Conservation (phyloP, 2,329 filamentous ascomycete genomes). For the Aspergillus sp. region DNA sequence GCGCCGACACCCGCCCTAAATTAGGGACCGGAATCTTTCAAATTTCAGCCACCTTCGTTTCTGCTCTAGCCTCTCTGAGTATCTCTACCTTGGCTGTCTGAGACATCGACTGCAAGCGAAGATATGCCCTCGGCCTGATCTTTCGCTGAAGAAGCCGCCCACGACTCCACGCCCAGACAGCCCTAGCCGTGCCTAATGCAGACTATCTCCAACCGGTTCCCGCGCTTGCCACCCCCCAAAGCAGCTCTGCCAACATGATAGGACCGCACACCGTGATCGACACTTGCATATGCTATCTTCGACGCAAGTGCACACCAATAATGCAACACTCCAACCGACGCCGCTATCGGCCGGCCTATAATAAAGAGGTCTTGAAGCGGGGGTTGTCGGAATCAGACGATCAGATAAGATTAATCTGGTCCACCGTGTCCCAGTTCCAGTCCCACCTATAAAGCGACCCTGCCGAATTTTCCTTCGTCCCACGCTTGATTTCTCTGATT, state of each 20-base stretch:
- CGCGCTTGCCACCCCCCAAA: background rate
- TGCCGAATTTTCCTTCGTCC: background rate
- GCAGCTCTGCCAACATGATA: background rate
- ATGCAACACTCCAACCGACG: background rate
- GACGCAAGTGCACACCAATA: background rate
- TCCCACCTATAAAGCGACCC: background rate
- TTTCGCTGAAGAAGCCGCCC: background rate
- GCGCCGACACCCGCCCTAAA: background rate
- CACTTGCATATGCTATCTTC: background rate
- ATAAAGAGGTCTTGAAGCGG: background rate
- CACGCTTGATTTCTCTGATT: no score
- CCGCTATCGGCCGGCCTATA: background rate
- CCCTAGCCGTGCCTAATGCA: constrained; percentile 4
- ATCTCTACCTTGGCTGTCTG: background rate
- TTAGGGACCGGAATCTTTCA: no score
- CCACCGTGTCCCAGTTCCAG: background rate
- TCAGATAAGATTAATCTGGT: constrained; percentile 4
- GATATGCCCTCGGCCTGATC: background rate
- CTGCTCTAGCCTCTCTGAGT: no score
- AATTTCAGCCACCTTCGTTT: background rate
- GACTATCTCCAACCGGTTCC: background rate
- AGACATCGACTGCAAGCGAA: background rate
- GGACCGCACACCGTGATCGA: background rate
- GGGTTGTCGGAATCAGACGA: background rate
- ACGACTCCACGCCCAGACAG: background rate